A percentile compares a stretch with the other conserved stretches of the same genome.
phyloP scores from a whole-genome alignment of 2,329 filamentous ascomycete species.

The Venturia effusa region DNA sequence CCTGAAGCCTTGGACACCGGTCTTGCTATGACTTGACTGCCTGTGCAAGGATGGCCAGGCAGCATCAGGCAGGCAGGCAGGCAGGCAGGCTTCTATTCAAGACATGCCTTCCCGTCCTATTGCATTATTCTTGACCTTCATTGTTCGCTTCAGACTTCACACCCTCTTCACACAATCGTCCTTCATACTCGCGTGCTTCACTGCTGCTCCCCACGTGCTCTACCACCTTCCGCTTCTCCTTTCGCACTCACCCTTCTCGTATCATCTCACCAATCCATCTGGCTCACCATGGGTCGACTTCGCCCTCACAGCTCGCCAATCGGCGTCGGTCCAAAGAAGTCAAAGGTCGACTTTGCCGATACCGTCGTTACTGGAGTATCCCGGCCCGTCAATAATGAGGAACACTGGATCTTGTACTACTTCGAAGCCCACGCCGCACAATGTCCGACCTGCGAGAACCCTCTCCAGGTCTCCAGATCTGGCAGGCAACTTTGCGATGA shows the following conservation, averaged over 20 bases:
- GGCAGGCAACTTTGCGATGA: slow-evolving; percentile 8
- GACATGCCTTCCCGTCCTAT: neutral
- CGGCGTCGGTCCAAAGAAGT: slow-evolving; percentile 3
- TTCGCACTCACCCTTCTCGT: neutral
- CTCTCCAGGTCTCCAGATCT: slow-evolving; percentile 1
- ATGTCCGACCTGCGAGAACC: slow-evolving; percentile 5
- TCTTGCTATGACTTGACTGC: neutral
- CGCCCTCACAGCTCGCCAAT: slow-evolving; percentile 6
- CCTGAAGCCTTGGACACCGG: neutral
- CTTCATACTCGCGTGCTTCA: neutral
- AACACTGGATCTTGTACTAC: slow-evolving; percentile 11
- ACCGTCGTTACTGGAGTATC: slow-evolving; percentile 9
- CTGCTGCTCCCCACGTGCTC: neutral
- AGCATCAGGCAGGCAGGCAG: neutral
- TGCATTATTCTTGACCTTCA: neutral
- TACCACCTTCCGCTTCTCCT: too few relatives aligned
- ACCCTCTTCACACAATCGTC: neutral
- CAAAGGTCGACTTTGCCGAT: slow-evolving; percentile 10
- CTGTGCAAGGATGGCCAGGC: neutral
- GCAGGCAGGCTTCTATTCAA: neutral
- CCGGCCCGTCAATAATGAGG: slow-evolving; percentile 5
- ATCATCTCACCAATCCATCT: neutral
- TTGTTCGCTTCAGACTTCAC: neutral
- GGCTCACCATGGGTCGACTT: neutral
- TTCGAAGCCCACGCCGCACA: slow-evolving; percentile 10